Base-by-base conservation (phyloP, 2,329 filamentous ascomycete species). In the Metarhizium guizhouense region DNA sequence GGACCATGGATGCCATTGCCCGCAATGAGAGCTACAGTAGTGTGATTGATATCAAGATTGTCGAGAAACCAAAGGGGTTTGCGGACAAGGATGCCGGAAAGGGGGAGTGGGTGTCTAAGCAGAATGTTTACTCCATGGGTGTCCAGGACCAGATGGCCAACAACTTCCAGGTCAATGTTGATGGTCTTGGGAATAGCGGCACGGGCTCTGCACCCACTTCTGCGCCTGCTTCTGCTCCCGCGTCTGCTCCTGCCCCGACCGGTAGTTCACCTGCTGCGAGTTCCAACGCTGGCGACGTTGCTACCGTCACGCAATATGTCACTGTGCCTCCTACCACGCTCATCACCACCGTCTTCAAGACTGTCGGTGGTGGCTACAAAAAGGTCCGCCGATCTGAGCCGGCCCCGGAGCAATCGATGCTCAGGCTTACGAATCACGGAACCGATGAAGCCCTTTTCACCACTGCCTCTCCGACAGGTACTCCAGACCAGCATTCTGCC, bases 141-240 rank as follows among this genome's bases (percentile, higher is more conserved):
- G 73, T 80, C 58, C 63, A 72, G 57, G 63, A 63, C 4, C 77
- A 81, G 68, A 74, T 80, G 64, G 57, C 60, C 38, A 72, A 68
- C 58, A 71, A 72, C 62, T 81, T 74, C 60, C 67, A 75, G 53
- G 75, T 81, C 54, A 61, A 68, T 38, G 68, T 78, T 25, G 63
- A 11, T 11, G 32, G 32, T 34, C 68, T 42, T 64, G 56, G 59
- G 60, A 64, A 34, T 43, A 20, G 58, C 20, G 57, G 20, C 42
- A 18, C 42, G 10, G 42, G 6, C 18, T 25, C 42, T 45, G n/a
- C 42, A 16, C 16, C 42, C 16, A 13, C n/a, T 6, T 20, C n/a
- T 45, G n/a, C n/a, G n/a, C 16, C n/a, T 20, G 54, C 8, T 25
- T 25, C 43, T 32, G 50, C 36, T 16, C 29, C 54, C 20, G 14